phyloP scores from a whole-genome alignment of 371 early-diverging fungal species.

The Cokeromyces recurvatus region DNA sequence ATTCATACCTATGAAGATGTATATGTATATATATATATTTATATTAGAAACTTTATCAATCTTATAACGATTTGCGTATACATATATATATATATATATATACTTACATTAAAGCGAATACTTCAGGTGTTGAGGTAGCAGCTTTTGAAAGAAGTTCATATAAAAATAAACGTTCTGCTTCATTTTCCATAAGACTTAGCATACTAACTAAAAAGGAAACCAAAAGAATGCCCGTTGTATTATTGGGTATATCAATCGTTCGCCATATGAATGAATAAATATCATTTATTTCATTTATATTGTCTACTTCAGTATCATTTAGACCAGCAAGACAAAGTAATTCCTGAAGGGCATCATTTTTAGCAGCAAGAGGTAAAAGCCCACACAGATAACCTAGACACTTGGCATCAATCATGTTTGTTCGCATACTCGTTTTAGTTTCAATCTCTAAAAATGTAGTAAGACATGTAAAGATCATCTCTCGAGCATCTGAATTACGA shows the following conservation, averaged over 20 bases:
- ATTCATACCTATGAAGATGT: constrained; percentile 34
- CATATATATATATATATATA: background rate
- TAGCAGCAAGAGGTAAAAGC: constrained; percentile 43
- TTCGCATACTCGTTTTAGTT: constrained; percentile 26
- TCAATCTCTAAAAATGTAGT: constrained; percentile 67
- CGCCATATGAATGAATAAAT: constrained; percentile 12
- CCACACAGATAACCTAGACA: constrained; percentile 42
- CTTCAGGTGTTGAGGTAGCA: constrained; percentile 49
- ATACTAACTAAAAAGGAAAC: constrained; percentile 59
- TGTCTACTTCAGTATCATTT: constrained; percentile 14
- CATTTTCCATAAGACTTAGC: constrained; percentile 60
- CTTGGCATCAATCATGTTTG: constrained; percentile 16
- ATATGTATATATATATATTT: background rate
- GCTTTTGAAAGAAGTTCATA: constrained; percentile 63
- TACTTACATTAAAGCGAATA: constrained; percentile 36
- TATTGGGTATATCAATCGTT: constrained; percentile 39
- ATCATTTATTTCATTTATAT: background rate
- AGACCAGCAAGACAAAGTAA: constrained; percentile 44
- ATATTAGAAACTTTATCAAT: background rate
- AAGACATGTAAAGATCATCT: constrained; percentile 61
- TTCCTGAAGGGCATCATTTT: constrained; percentile 40
- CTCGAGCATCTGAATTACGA: constrained; percentile 38
- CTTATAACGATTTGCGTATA: background rate
- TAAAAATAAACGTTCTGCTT: constrained; percentile 59
- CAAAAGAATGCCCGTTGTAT: constrained; percentile 51